Evolutionary conservation across 805 yeast species (phyloP), one percentile per base, ranked within the genome.

Genomic region (Saccharomycopsis sp.): DNA sequence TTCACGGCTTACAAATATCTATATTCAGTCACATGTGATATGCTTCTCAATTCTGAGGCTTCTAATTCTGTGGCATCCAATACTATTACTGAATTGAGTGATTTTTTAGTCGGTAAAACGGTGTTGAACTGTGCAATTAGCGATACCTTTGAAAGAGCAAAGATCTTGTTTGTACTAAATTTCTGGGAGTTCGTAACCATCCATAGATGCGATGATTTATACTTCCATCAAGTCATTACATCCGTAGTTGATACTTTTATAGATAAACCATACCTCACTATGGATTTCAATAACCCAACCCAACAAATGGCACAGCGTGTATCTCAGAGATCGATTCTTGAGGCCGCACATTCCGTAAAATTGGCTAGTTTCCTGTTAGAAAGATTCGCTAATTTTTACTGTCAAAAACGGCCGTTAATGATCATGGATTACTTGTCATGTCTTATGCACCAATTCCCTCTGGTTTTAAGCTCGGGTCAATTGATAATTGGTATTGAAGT

Each of bases 1-100:
- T 69, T 69, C 54, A 62, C 64, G 3, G 63, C 59, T 9, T 61
- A 61, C 38, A 58, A 60, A n/a, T 34, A 24, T n/a, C 47, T 60
- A 17, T 55, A 56, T 20, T 8, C 29, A 9, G 35, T 41, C 15
- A 38, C 53, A 2, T 38, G 49, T 41, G 57, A 58, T 9, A 44
- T 44, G 12, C 38, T 29, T 29, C 38, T 29, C 38, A 29, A 41
- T 54, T n/a, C 47, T 54, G 7, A 17, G 42, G 35, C 24, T 44
- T 20, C 24, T 50, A 25, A 15, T 12, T 29, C 14, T 42, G 29
- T 7, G 47, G 2, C 47, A 25, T 15, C 12, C 29, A 22, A 17
- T n/a, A 35, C 44, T 3, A 38, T n/a, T 17, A 60, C 58, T 29
- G 15, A 22, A 34, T 35, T 60, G 22, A 60, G 63, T 23, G 63